Conservation (phyloP, 345 rosid genomes). For the Noccaea bulbosa region DNA sequence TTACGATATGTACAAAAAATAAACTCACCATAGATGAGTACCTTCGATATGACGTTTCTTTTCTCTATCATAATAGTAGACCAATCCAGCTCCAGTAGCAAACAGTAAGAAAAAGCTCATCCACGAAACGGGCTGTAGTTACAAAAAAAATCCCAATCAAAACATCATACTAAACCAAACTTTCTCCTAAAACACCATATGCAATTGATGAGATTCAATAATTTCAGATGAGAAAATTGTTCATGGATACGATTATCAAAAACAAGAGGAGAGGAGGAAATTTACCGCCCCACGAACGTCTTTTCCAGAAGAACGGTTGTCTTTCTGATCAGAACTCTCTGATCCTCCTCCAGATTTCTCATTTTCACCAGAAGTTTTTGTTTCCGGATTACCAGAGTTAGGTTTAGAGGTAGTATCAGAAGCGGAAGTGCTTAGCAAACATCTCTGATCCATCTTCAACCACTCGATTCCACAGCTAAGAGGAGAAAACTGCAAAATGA, state of each 20-base stretch:
- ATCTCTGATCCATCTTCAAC: conserved; percentile 44
- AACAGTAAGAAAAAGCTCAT: conserved; percentile 79
- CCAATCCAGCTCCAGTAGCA: conserved; percentile 77
- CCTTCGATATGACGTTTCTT: conserved; percentile 98
- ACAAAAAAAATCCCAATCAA: conserved; percentile 21
- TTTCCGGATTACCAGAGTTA: conserved; percentile 34
- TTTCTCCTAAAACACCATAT: background rate
- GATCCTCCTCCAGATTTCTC: conserved; percentile 65
- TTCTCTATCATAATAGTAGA: conserved; percentile 65
- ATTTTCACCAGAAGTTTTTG: conserved; percentile 48
- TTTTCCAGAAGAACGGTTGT: conserved; percentile 59
- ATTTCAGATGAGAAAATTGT: background rate
- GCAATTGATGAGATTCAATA: background rate
- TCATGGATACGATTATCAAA: background rate
- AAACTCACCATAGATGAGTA: conserved; percentile 90
- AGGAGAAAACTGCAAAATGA: conserved; percentile 46
- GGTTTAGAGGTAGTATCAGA: conserved; percentile 31
- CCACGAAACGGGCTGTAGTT: conserved; percentile 89
- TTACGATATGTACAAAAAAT: background rate
- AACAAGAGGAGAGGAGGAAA: background rate
- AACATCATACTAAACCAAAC: conserved; percentile 2
- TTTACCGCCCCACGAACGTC: conserved; percentile 93
- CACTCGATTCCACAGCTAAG: conserved; percentile 43
- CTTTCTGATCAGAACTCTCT: conserved; percentile 45
- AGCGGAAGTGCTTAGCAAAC: conserved; percentile 46